Evolutionary conservation across 331 rosid species (phyloP), one percentile per base, ranked within the genome.

Genomic region (Spiraea crenata): DNA sequence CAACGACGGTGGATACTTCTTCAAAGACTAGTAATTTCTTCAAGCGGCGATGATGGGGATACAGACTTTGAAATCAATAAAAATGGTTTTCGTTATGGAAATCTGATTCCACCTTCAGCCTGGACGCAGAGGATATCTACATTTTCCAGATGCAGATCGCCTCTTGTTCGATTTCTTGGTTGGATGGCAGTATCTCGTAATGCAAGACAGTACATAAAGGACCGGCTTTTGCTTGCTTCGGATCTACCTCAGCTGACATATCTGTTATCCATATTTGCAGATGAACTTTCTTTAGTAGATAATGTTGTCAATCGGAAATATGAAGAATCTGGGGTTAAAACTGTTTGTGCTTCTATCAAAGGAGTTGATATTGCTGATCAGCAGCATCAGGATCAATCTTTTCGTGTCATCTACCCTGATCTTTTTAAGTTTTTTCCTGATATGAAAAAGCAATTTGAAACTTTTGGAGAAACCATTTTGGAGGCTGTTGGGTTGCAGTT

Each of bases 151-250:
- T 83, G 81, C 65, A 58, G 69, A 54, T 84, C 77, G 63, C 97
- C 98, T 76, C 80, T 93, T 85, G 97, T 87, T 77, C 91, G 97
- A 52, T 93, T 88, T 77, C 85, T 93, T 75, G 96, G 98, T 69
- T 93, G 98, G 98, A 93, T 93, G 98, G 98, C 98, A 56, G 84
- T 93, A 70, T 90, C 97, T 75, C 96, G 88, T 67, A 92, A 88
- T 85, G 96, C 97, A 65, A 88, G 84, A 69, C 88, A 85, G 69
- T 92, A 85, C 69, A 76, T 82, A 68, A 86, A 85, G 75, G 98
- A 92, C 69, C 82, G 56, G 25, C 76, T 82, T 74, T 85, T 85
- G 75, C 93, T 92, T 84, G 97, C 96, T 71, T 86, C 87, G n/a
- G 93, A 90, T 84, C 70, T 92, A 71, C 85, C 86, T 38, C 96